Conservation (phyloP, 352 stramenopile genomes). For the Globisporangium barbulae region DNA sequence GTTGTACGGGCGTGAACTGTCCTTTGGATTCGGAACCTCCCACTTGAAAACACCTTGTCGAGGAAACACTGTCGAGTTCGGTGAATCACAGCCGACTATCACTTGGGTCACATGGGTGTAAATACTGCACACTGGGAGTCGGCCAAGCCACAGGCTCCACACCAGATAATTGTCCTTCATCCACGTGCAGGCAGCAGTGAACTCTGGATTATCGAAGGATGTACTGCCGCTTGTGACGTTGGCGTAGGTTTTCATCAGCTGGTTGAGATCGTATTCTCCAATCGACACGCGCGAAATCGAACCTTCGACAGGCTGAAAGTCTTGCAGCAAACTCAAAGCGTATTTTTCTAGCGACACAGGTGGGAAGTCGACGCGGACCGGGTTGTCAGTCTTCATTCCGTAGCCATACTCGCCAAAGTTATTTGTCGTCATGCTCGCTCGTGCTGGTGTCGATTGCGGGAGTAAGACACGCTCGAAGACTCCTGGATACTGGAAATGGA, state of each 20-base stretch:
- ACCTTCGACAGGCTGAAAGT: constrained; percentile 7
- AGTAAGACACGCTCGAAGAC: constrained; percentile 36
- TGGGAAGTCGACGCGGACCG: constrained; percentile 40
- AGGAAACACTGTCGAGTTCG: constrained; percentile 22
- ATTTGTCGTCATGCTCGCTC: constrained; percentile 19
- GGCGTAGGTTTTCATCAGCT: constrained; percentile 16
- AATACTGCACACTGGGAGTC: constrained; percentile 32
- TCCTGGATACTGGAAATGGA: constrained; percentile 27
- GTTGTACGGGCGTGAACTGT: constrained; percentile 35
- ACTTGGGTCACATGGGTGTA: constrained; percentile 30
- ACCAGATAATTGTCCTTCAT: constrained; percentile 34
- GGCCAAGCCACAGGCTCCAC: constrained; percentile 40
- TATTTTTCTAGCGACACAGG: constrained; percentile 35
- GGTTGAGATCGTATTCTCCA: constrained; percentile 17
- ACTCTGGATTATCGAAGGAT: constrained; percentile 20
- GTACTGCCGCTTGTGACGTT: neutral
- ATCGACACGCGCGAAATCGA: constrained; percentile 16
- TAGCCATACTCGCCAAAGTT: constrained; percentile 50
- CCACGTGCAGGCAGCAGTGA: constrained; percentile 40
- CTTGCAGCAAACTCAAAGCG: constrained; percentile 10
- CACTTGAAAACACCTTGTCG: constrained; percentile 31
- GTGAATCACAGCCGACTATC: constrained; percentile 24
- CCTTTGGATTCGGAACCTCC: constrained; percentile 28
- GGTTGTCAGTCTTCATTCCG: constrained; percentile 38
- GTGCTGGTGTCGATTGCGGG: constrained; percentile 27